These are phyloP conservation scores for Bolboschoenoplectus hybrid DNA, from an alignment of 202 grass and related monocot genomes.

Conservation along the genomic window DNA sequence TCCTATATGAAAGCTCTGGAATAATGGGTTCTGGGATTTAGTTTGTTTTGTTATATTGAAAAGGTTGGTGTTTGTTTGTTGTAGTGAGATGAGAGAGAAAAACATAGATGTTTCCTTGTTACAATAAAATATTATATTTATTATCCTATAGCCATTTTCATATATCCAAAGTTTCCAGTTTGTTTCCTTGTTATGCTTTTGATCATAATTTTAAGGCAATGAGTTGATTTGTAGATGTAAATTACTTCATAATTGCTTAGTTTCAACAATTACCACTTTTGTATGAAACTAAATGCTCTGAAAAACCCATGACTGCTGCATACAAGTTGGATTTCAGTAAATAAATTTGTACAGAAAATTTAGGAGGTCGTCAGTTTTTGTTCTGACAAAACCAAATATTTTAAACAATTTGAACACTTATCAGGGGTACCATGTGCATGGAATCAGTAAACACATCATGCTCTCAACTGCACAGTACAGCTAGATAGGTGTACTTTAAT, in stretches of 20 bases:
- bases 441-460: background rate
- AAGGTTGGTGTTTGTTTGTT: constrained; percentile 35
- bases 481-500: constrained; percentile 27
- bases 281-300: background rate
- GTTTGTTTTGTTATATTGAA: constrained; percentile 7
- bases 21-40: constrained; percentile 31
- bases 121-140: constrained; percentile 27
- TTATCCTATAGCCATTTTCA: background rate
- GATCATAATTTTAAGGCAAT: background rate
- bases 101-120: constrained; percentile 11
- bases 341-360: background rate
- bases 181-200: background rate
- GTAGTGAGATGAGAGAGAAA: constrained; percentile 19
- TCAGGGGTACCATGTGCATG: constrained; percentile 11
- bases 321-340: background rate
- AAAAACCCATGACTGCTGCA: background rate
- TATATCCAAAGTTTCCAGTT: background rate
- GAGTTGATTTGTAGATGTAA: background rate
- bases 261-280: background rate
- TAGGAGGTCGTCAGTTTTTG: background rate
- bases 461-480: constrained; percentile 11
- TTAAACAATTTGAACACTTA: background rate
- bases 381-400: background rate
- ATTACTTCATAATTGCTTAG: background rate
- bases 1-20: constrained; percentile 20